A percentile compares a stretch with the other conserved stretches of the same genome.
Conservation (phyloP, 345 rosid species). For the Aethionema arabicum region DNA sequence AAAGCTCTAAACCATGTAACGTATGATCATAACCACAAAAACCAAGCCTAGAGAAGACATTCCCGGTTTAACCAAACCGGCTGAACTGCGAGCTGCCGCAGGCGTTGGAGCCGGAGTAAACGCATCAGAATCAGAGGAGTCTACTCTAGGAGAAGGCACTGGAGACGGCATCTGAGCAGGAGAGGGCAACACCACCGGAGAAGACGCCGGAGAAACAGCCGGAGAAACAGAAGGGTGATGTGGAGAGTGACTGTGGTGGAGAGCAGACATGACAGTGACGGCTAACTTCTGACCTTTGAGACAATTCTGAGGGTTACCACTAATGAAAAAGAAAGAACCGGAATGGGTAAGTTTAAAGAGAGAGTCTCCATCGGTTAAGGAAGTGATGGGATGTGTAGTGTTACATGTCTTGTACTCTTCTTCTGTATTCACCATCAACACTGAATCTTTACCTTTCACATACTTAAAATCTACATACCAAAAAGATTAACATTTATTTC, state of each 20-base stretch:
- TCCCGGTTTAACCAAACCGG: slow-evolving; percentile 18
- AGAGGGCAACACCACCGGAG: slow-evolving; percentile 4
- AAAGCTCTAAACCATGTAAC: slow-evolving; percentile 13
- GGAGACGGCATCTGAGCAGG: slow-evolving; percentile 22
- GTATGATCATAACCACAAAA: slow-evolving; percentile 22
- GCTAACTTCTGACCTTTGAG: slow-evolving; percentile 60
- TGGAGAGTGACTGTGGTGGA: slow-evolving; percentile 30
- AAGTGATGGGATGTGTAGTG: slow-evolving; percentile 52
- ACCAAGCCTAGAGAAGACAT: slow-evolving; percentile 21
- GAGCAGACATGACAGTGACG: slow-evolving; percentile 47
- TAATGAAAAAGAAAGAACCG: slow-evolving; percentile 63
- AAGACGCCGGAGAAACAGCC: background rate
- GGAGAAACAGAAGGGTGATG: slow-evolving; percentile 20
- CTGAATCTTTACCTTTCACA: slow-evolving; percentile 51
- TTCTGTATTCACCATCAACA: slow-evolving; percentile 49
- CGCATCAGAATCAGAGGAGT: slow-evolving; percentile 11
- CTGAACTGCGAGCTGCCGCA: slow-evolving; percentile 21
- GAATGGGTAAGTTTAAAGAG: slow-evolving; percentile 48
- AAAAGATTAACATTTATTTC: no score
- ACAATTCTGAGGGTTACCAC: slow-evolving; percentile 60
- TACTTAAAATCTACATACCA: slow-evolving; percentile 32
- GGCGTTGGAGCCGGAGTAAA: slow-evolving; percentile 33
- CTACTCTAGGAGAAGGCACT: slow-evolving; percentile 27
- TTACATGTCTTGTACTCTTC: slow-evolving; percentile 63
- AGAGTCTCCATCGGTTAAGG: slow-evolving; percentile 57